Base-by-base conservation (phyloP, 495 filamentous ascomycete genomes). In the Usnea hakonensis region DNA sequence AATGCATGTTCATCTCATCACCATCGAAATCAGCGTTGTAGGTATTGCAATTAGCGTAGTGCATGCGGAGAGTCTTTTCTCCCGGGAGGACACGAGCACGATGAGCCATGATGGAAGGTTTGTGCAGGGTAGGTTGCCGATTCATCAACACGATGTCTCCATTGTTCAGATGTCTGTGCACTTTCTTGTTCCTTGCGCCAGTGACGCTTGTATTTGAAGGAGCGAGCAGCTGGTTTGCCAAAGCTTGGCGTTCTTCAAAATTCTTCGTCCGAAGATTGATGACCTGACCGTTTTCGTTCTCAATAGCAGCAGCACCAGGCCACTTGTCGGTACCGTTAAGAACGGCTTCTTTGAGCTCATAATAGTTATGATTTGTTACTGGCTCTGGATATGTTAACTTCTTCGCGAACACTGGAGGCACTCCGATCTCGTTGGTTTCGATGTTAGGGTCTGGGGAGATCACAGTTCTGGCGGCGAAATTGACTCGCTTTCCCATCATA, bases 1-100 rank as follows among this genome's bases (percentile, higher is more conserved):
- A 96, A 73, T 99, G 95, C 94, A 99, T 95, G 73, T 99, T 99
- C 95, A 99, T 99, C 75, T 99, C 95, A 68, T 99, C 95, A 72
- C 95, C 95, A 72, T 99, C 95, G 74, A 97, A 99, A 83, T 99
- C 95, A n/a, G 95, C 95, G 68, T 99, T 99, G 81, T 99, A 98
- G 14, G 95, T 96, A 71, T 97, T 97, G 74, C 94, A 97, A 73
- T 99, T 99, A 61, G 95, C 93, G 75, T 99, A 99, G 78, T 97
- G 95, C 93, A 99, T 97, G 61, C 95, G 91, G 70, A 99, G 91
- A 0, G 93, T 96, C 74, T 93, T 92, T 72, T 99, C 95, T 13
- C 90, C 91, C 0, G 90, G 89, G 17, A 99, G 78, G 2, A 99
- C 91, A 63, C 90, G 84, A 55, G 91, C 93, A 62, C 93, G 86